A percentile compares a stretch with the other conserved stretches of the same genome.
Evolutionary conservation across 2,329 filamentous ascomycete genomes (phyloP).

Genomic region (Aspergillus brasiliensis): DNA sequence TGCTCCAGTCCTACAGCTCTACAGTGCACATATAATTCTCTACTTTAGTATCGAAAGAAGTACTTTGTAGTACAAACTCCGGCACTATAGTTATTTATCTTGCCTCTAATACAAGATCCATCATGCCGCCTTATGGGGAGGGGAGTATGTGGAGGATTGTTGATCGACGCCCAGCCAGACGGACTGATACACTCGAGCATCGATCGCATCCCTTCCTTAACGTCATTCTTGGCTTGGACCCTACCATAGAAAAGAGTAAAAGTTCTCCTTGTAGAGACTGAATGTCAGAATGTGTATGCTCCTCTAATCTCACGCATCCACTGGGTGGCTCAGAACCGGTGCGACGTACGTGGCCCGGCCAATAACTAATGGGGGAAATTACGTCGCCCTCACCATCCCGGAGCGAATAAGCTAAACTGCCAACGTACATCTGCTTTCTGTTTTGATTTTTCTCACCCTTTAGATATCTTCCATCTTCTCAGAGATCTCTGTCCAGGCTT

Average conservation of each 20-base stretch:
- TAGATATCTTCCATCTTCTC: neutral
- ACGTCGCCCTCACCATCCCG: neutral
- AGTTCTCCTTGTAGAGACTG: neutral
- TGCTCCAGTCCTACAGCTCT: too few relatives aligned
- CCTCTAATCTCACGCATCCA: neutral
- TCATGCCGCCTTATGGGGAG: too few relatives aligned
- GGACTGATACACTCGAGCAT: neutral
- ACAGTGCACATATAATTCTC: too few relatives aligned
- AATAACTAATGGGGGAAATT: slow-evolving; percentile 5
- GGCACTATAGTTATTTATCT: too few relatives aligned
- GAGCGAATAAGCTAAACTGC: neutral
- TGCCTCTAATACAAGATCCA: too few relatives aligned
- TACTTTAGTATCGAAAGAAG: too few relatives aligned
- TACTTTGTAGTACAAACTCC: too few relatives aligned
- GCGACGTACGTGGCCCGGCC: slow-evolving; percentile 12
- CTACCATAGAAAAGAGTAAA: neutral
- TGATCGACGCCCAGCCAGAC: slow-evolving; percentile 8
- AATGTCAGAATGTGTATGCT: neutral
- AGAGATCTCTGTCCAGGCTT: neutral
- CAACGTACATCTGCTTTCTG: neutral
- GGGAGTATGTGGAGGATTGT: neutral
- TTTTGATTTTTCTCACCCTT: neutral
- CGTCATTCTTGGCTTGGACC: neutral
- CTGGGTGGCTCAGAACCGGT: neutral
- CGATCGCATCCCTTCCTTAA: neutral